These are phyloP conservation scores for Naganishia onofrii DNA, from an alignment of 768 basidiomycete genomes.

Conservation along the genomic window DNA sequence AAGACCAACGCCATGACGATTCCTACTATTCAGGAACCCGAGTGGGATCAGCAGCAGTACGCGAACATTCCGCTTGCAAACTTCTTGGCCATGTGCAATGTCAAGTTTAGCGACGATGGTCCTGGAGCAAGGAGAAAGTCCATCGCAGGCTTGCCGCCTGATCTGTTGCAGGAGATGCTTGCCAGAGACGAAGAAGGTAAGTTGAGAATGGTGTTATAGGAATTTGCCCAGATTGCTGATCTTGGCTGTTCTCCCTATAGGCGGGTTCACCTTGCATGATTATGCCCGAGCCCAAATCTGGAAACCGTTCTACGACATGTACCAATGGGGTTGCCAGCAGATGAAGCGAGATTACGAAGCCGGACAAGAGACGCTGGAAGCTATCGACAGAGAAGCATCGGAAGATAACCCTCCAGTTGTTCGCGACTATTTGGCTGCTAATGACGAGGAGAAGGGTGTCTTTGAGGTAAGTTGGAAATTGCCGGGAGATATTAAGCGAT, in stretches of 20 bases:
- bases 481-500: too few relatives aligned
- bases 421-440: slow-evolving; percentile 49
- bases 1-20: slow-evolving; percentile 7
- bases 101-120: slow-evolving; percentile 50
- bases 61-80: slow-evolving; percentile 43
- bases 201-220: not conserved
- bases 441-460: slow-evolving; percentile 50
- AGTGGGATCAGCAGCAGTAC: slow-evolving; percentile 28
- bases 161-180: slow-evolving; percentile 26
- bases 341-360: slow-evolving; percentile 44
- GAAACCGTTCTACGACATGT: slow-evolving; percentile 45
- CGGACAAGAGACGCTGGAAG: slow-evolving; percentile 34
- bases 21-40: slow-evolving; percentile 16
- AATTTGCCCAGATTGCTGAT: not conserved
- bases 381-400: slow-evolving; percentile 37
- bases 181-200: slow-evolving; percentile 23
- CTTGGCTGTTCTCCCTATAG: slow-evolving; percentile 12
- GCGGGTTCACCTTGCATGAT: slow-evolving; percentile 41
- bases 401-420: slow-evolving; percentile 47
- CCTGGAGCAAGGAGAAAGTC: slow-evolving; percentile 43
- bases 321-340: slow-evolving; percentile 49
- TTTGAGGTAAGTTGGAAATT: slow-evolving; percentile 51
- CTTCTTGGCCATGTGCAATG: slow-evolving; percentile 52
- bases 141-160: slow-evolving; percentile 41
- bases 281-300: slow-evolving; percentile 46